Evolutionary conservation across 352 stramenopile genomes (phyloP).

Genomic region (Phytopythium oedochilum): DNA sequence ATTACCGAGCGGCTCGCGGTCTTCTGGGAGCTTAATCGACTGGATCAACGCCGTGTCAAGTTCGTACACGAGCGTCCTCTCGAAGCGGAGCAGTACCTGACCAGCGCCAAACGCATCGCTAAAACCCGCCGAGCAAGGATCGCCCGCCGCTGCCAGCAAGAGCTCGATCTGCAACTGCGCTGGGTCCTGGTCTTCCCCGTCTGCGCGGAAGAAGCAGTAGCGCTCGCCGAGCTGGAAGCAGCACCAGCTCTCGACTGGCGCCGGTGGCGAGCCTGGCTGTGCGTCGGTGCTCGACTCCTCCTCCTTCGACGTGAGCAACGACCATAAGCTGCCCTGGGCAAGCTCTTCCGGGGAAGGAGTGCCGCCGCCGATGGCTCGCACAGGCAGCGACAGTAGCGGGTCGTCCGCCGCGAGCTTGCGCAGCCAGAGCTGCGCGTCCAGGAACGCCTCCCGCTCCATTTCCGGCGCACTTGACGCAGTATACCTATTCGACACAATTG

Average conservation of each 20-base stretch:
- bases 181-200: slow-evolving; percentile 18
- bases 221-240: slow-evolving; percentile 31
- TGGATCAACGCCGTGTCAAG: slow-evolving; percentile 11
- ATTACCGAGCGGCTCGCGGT: neutral
- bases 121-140: neutral
- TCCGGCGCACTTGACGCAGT: neutral
- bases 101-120: too few species aligned
- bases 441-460: slow-evolving; percentile 9
- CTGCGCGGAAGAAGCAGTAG: slow-evolving; percentile 26
- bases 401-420: slow-evolving; percentile 12
- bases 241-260: slow-evolving; percentile 9
- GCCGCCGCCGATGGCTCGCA: neutral
- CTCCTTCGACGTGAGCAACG: neutral
- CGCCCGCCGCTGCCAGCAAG: neutral
- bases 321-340: neutral
- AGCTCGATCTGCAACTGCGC: slow-evolving; percentile 30
- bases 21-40: neutral
- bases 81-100: slow-evolving; percentile 23
- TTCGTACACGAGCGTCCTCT: slow-evolving; percentile 14
- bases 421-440: slow-evolving; percentile 20
- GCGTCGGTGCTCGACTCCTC: neutral
- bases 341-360: neutral
- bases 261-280: neutral
- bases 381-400: neutral
- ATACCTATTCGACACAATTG: too few species aligned